Evolutionary conservation across 1,139 yeast species (phyloP), one percentile per base, ranked within the genome.

Genomic region (Pichia sp.): DNA sequence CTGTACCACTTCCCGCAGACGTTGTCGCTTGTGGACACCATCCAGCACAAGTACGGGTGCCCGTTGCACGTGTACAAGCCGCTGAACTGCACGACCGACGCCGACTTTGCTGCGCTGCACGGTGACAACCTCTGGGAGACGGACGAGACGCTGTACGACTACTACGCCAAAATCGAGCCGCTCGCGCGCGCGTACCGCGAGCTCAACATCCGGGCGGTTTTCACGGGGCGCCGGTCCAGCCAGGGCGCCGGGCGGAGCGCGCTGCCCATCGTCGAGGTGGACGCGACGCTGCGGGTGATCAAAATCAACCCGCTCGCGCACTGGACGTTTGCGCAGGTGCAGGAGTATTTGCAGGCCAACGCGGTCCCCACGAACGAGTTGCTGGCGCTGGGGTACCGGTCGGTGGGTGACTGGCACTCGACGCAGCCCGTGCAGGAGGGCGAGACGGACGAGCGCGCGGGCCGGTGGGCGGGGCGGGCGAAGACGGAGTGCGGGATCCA

Each of bases 401-500:
- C 96, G 0, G 77, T 92, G 22, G 98, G 98, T 1, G 98, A 92
- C 67, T 92, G 92, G 80, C 98, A 92, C 66, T 86, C 96, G 0
- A 92, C 98, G 0, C 80, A 69, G 38, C 97, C 97, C 1, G 95
- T 88, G 12, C 78, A 72, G 12, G 96, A 85, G 43, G 96, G 94
- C 6, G 97, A 88, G 62, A 16, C 36, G 22, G 97, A 90, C 63
- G 98, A 92, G 64, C 77, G 98, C 57, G 80, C 95, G 29, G 98
- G 98, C 1, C 77, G 98, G 59, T 92, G 98, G 98, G 85, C 85
- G 71, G 97, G 97, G 2, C 78, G 84, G 64, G 76, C 80, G 6
- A 92, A 92, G 70, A 88, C 96, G 0, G 98, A 92, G 64, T 92
- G 98, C 68, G 98, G 98, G 2, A 89, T 92, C 49, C 98, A 92